These are phyloP conservation scores for Cyclocybe aegerita DNA, from an alignment of 768 basidiomycete species.

Conservation along the genomic window DNA sequence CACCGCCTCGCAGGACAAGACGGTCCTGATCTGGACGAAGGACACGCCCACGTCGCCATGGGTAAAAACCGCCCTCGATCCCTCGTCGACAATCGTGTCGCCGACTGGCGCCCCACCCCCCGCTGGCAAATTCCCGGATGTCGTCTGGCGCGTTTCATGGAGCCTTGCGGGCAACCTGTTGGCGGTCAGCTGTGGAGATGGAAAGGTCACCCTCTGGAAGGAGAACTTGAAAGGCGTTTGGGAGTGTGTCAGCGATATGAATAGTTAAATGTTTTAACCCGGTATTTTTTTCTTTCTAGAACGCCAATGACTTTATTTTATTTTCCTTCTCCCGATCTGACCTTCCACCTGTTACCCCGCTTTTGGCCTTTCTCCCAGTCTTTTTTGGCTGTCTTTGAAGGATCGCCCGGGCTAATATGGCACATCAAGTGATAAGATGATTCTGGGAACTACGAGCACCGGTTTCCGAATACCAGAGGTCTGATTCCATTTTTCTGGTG, in stretches of 20 bases:
- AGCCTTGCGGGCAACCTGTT: conserved; percentile 94
- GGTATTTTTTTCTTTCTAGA: conserved; percentile 9
- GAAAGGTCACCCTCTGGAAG: conserved; percentile 98
- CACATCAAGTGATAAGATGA: too few relatives aligned
- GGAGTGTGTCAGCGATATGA: conserved; percentile 97
- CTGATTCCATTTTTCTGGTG: too few relatives aligned
- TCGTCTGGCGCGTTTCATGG: conserved; percentile 99
- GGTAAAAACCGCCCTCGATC: conserved; percentile 80
- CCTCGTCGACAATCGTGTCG: conserved; percentile 50
- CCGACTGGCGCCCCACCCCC: conserved; percentile 43
- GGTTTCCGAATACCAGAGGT: too few relatives aligned
- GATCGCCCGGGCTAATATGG: too few relatives aligned
- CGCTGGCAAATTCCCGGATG: conserved; percentile 89
- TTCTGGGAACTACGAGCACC: too few relatives aligned
- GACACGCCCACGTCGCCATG: conserved; percentile 72
- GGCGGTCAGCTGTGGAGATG: conserved; percentile 96
- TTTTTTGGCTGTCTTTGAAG: too few relatives aligned
- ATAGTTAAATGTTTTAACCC: conserved; percentile 51
- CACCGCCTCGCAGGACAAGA: conserved; percentile 92
- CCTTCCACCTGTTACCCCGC: too few relatives aligned
- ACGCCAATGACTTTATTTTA: not conserved
- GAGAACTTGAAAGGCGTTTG: conserved; percentile 93
- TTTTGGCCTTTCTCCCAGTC: too few relatives aligned
- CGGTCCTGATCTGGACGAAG: conserved; percentile 90
- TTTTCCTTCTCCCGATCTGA: not conserved